Percentiles rank a stretch among this genome's conserved stretches.
Evolutionary conservation across 1,139 yeast species (phyloP).

Genomic region (Blastobotrys aristatus): DNA sequence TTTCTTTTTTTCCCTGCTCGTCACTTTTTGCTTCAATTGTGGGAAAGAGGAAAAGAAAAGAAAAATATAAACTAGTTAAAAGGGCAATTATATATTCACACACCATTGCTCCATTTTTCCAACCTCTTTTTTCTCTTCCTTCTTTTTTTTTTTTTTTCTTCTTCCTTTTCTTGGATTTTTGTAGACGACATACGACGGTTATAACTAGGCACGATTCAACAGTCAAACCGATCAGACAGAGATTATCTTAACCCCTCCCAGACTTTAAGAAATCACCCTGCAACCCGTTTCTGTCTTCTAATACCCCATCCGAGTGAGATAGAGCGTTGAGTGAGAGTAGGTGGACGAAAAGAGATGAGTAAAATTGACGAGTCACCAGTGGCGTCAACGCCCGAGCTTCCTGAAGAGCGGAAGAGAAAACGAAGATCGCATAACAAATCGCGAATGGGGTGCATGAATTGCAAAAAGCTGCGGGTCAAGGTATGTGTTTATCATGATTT

Average conservation of each 20-base stretch:
- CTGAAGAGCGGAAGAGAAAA: slow-evolving; percentile 32
- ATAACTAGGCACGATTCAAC: too few relatives aligned
- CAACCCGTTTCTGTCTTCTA: too few relatives aligned
- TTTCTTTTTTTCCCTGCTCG: not conserved
- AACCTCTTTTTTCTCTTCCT: not conserved
- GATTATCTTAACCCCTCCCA: not conserved
- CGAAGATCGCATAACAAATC: slow-evolving; percentile 78
- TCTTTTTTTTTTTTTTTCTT: not conserved
- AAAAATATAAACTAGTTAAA: not conserved
- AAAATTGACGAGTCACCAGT: not conserved
- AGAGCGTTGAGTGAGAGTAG: too few relatives aligned
- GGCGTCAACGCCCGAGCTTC: not conserved
- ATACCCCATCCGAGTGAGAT: too few relatives aligned
- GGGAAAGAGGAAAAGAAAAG: not conserved
- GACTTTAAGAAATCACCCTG: not conserved
- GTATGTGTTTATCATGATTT: slow-evolving; percentile 14
- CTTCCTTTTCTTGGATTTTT: too few relatives aligned
- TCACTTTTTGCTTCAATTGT: not conserved
- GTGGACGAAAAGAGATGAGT: not conserved
- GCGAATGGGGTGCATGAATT: slow-evolving; percentile 72
- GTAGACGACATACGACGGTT: too few relatives aligned
- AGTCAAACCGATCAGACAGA: not conserved
- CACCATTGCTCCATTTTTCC: not conserved
- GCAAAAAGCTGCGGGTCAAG: slow-evolving; percentile 74
- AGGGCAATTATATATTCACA: not conserved